A percentile compares a stretch with the other conserved stretches of the same genome.
These are phyloP conservation scores for Adansonia gregorii DNA, from an alignment of 441 rosid genomes.

Conservation along the genomic window DNA sequence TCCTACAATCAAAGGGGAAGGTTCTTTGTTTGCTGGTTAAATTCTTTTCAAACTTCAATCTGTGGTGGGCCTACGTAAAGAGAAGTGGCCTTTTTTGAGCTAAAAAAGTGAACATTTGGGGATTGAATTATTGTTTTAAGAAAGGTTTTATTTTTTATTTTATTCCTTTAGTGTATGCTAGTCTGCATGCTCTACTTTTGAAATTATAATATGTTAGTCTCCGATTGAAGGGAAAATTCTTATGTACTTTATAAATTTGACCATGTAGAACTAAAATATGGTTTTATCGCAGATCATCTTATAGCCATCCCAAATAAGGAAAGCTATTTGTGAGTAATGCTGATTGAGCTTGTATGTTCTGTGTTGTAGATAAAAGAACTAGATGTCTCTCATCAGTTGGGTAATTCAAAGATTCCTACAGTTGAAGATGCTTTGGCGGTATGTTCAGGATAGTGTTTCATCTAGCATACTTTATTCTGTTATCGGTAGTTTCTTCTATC, in stretches of 20 bases:
- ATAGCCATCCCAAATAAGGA: not conserved
- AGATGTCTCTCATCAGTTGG: constrained; percentile 42
- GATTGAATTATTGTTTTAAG: not conserved
- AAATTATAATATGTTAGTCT: not conserved
- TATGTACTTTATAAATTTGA: constrained; percentile 3
- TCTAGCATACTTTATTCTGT: constrained; percentile 11
- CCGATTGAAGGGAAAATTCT: not conserved
- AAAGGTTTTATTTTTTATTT: not conserved
- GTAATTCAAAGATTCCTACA: constrained; percentile 60
- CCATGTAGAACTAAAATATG: not conserved
- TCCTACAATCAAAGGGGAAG: not conserved
- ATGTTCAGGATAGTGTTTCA: constrained; percentile 25
- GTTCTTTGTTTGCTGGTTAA: not conserved
- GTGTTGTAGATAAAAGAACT: constrained; percentile 69
- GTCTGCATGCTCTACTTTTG: not conserved
- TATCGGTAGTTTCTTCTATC: constrained; percentile 26
- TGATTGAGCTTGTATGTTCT: constrained; percentile 46
- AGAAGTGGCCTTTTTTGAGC: not conserved
- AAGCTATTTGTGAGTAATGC: constrained; percentile 25
- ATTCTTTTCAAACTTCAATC: not conserved
- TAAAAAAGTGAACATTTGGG: not conserved
- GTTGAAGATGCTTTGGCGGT: constrained; percentile 83
- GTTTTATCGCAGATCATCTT: constrained; percentile 5
- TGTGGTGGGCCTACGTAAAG: not conserved
- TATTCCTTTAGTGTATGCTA: not conserved